Conservation (phyloP, 2,329 filamentous ascomycete genomes). For the Epichloe typhina region DNA sequence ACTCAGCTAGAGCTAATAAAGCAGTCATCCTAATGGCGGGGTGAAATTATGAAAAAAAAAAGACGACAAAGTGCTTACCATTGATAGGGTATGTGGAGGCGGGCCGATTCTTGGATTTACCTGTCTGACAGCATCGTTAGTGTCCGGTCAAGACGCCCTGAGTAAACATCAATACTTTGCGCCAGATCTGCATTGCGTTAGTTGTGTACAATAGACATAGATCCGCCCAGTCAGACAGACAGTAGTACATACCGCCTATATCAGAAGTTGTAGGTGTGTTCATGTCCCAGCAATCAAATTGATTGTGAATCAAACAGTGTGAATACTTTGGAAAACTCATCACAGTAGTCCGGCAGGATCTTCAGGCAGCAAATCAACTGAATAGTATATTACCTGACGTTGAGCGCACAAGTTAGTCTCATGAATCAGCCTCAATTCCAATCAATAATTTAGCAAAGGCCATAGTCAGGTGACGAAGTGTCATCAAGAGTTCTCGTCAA, state of each 20-base stretch:
- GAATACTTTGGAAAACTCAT: slow-evolving; percentile 41
- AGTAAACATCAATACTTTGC: background rate
- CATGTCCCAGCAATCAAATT: slow-evolving; percentile 31
- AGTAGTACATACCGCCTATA: slow-evolving; percentile 22
- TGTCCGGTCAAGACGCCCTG: slow-evolving; percentile 1
- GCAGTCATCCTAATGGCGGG: slow-evolving; percentile 35
- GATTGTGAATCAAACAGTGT: slow-evolving; percentile 43
- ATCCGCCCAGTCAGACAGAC: too few species aligned
- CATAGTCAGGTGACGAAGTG: slow-evolving; percentile 51
- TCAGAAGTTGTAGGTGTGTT: slow-evolving; percentile 43
- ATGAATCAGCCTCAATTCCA: slow-evolving; percentile 5
- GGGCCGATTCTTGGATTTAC: background rate
- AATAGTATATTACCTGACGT: slow-evolving; percentile 21
- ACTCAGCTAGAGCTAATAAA: slow-evolving; percentile 38
- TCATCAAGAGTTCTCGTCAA: slow-evolving; percentile 46
- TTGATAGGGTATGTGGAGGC: background rate
- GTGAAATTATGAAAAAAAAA: background rate
- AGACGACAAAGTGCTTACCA: background rate
- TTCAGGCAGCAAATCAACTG: slow-evolving; percentile 6
- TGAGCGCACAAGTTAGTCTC: slow-evolving; percentile 16
- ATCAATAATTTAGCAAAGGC: slow-evolving; percentile 10
- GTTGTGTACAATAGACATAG: background rate
- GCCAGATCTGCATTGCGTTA: background rate
- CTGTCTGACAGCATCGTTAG: background rate
- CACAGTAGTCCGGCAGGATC: slow-evolving; percentile 17